Conservation (phyloP, 495 filamentous ascomycete genomes). For the Pseudoneurospora amorphoporcata region DNA sequence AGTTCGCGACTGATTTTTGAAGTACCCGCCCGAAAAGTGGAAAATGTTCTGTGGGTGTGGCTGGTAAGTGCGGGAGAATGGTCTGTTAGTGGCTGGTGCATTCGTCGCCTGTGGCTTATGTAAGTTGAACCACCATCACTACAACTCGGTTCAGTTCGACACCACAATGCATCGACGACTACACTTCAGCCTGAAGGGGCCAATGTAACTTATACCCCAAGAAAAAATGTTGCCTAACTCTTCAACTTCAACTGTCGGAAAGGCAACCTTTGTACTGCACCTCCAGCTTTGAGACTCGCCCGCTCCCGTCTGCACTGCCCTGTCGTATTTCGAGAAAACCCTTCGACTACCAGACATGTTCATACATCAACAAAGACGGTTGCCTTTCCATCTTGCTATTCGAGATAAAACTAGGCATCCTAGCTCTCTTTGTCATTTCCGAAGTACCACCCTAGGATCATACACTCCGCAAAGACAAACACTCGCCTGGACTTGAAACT, state of each 20-base stretch:
- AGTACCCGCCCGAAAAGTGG: not conserved
- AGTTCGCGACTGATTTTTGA: slow-evolving; percentile 8
- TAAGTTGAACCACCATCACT: not conserved
- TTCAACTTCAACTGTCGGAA: not conserved
- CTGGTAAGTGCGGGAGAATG: not conserved
- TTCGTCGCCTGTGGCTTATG: not conserved
- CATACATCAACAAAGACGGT: not conserved
- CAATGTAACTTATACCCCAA: not conserved
- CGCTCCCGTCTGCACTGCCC: not conserved
- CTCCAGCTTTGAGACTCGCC: not conserved
- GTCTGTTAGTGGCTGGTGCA: not conserved
- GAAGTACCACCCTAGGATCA: not conserved
- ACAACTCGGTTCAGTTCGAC: not conserved
- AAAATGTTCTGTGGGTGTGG: slow-evolving; percentile 15
- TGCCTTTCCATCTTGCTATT: not conserved
- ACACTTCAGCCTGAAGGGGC: not conserved
- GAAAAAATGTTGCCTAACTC: not conserved
- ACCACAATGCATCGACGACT: not conserved
- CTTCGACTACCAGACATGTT: not conserved
- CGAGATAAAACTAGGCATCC: not conserved
- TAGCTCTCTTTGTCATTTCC: not conserved
- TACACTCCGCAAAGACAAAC: not conserved
- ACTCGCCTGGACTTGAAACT: not conserved
- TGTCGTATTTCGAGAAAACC: not conserved
- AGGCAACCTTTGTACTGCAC: not conserved